A percentile compares a stretch with the other conserved stretches of the same genome.
Conservation (phyloP, 2,329 filamentous ascomycete species). For the Zarea fungicola region DNA sequence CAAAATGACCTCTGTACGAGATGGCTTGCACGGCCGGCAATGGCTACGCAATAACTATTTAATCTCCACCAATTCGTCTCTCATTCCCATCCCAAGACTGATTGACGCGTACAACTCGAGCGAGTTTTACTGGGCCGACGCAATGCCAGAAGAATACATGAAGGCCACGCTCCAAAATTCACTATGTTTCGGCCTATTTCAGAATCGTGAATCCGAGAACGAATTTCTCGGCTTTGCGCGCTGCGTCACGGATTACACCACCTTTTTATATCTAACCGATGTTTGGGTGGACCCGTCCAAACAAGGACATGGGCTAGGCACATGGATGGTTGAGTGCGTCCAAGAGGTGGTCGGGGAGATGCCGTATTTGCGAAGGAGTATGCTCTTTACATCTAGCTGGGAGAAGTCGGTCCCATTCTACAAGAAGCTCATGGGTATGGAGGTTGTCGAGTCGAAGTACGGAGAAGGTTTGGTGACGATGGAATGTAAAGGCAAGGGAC, state of each 20-base stretch:
- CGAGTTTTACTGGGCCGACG: constrained; percentile 50
- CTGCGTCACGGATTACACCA: constrained; percentile 58
- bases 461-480: constrained; percentile 17
- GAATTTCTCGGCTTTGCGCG: constrained; percentile 32
- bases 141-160: constrained; percentile 38
- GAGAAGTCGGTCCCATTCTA: constrained; percentile 30
- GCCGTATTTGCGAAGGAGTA: constrained; percentile 48
- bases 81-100: constrained; percentile 45
- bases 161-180: constrained; percentile 45
- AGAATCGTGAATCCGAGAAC: neutral
- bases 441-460: constrained; percentile 17
- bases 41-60: constrained; percentile 35
- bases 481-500: constrained; percentile 19
- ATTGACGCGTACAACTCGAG: constrained; percentile 44
- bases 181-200: constrained; percentile 52
- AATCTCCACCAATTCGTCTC: constrained; percentile 48
- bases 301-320: constrained; percentile 53
- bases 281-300: constrained; percentile 53
- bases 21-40: constrained; percentile 8
- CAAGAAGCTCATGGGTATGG: constrained; percentile 26
- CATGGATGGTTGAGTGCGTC: constrained; percentile 55
- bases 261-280: constrained; percentile 59
- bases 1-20: neutral
- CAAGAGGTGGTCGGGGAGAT: constrained; percentile 46
- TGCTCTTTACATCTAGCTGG: constrained; percentile 42